These are phyloP conservation scores for Ustilago bromivora DNA, from an alignment of 1,284 basidiomycete genomes.

Conservation along the genomic window DNA sequence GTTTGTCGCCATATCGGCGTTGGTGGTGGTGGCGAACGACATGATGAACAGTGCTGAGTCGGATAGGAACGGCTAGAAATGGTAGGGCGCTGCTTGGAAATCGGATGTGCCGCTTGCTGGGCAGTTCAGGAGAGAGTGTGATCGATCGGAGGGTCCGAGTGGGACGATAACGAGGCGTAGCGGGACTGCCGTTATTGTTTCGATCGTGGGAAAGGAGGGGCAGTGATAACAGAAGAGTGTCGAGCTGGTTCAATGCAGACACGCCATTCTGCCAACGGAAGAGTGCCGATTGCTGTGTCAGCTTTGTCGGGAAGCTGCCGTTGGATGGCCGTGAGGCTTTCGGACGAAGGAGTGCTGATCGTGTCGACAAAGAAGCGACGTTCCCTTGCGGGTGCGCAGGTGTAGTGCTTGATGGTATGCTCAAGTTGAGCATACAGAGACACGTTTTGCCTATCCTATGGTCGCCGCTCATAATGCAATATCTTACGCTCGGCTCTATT, in stretches of 20 bases:
- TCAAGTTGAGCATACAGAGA: background rate
- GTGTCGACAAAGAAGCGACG: background rate
- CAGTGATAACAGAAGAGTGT: background rate
- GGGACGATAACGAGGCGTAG: conserved; percentile 1
- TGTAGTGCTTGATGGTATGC: background rate
- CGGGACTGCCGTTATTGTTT: background rate
- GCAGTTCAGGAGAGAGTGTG: background rate
- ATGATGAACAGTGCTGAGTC: background rate
- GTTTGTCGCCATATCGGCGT: conserved; percentile 1
- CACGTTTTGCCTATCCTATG: conserved; percentile 7
- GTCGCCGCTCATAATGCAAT: conserved; percentile 6
- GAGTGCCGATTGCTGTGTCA: background rate
- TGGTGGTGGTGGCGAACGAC: background rate
- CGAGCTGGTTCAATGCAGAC: background rate
- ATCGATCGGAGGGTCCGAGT: background rate
- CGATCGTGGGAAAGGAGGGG: background rate
- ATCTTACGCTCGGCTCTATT: background rate
- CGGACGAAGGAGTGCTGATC: background rate
- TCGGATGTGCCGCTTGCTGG: background rate
- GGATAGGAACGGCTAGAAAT: background rate
- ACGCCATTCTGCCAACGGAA: background rate
- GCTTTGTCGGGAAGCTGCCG: background rate
- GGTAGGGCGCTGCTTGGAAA: background rate
- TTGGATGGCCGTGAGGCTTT: background rate
- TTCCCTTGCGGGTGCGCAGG: background rate